Evolutionary conservation across 163 green algal species (phyloP), one percentile per base, ranked within the genome.

Genomic region (Prototheca wickerhamii): DNA sequence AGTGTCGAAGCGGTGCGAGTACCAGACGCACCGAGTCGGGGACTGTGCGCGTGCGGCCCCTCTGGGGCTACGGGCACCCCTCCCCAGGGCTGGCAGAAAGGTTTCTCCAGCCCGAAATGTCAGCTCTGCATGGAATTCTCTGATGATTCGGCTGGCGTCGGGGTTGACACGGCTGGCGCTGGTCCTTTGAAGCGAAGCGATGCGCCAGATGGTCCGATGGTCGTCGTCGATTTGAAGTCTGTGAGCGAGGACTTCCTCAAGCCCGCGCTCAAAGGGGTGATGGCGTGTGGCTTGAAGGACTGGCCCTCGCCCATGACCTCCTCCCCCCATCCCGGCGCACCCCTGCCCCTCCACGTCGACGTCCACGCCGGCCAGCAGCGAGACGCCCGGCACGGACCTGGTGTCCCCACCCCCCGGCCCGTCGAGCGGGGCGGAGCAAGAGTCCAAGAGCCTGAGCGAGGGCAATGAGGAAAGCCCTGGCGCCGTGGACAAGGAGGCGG

Each of bases 141-240:
- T 77, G 53, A 82, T 77, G 30, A 82, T 76, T n/a, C 26, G 28
- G 25, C 52, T 12, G 28, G 52, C 18, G 52, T 25, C 35, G n/a
- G 29, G 52, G 52, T 35, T 59, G 52, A 59, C 8, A 37, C 26
- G 21, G 52, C 29, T 25, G 52, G 8, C 29, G 52, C 23, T 25
- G 28, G 12, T 37, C 18, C 28, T 15, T 42, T 25, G 26, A 17
- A 23, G 52, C 12, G 12, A 21, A 12, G 10, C 23, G 0, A 35
- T 25, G 6, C 28, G 75, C 8, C 30, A n/a, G 53, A 60, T 54
- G 46, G 23, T 18, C 18, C 46, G 20, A 54, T 54, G 46, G 46
- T 54, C 12, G 46, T 54, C 23, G 46, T 18, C 5, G 20, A 54
- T 28, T 28, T 54, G 46, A 54, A 25, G 46, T 29, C 12, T 28